These are phyloP conservation scores for Delphinella strobiligena DNA, from an alignment of 2,329 filamentous ascomycete genomes.

Conservation along the genomic window DNA sequence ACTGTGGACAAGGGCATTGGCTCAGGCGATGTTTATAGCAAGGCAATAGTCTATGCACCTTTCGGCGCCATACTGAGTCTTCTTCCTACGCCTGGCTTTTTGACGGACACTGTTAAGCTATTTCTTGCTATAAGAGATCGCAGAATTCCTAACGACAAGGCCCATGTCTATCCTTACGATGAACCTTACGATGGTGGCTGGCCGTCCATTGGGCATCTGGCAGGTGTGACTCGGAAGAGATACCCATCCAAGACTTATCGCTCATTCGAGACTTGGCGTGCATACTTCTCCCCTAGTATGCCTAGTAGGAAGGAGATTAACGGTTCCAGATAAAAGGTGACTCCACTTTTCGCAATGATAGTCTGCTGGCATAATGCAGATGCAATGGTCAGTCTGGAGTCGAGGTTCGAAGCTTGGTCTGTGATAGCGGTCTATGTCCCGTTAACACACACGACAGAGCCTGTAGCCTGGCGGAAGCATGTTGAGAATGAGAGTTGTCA, in stretches of 20 bases:
- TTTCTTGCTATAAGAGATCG: conserved; percentile 21
- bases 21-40: conserved; percentile 21
- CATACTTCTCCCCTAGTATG: too few species aligned
- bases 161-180: conserved; percentile 18
- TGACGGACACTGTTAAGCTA: conserved; percentile 15
- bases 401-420: too few species aligned
- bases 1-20: conserved; percentile 11
- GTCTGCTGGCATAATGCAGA: too few species aligned
- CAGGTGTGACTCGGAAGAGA: conserved; percentile 10
- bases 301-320: too few species aligned
- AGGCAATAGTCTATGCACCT: conserved; percentile 18
- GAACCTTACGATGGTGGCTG: conserved; percentile 3
- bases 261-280: conserved; percentile 11
- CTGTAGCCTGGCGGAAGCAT: too few species aligned
- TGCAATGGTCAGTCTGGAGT: too few species aligned
- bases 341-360: too few species aligned
- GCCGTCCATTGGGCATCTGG: conserved; percentile 13
- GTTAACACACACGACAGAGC: too few species aligned
- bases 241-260: conserved; percentile 22
- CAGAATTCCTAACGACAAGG: conserved; percentile 18
- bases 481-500: too few species aligned
- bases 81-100: conserved; percentile 5
- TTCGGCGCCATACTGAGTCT: conserved; percentile 15
- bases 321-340: too few species aligned
- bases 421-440: too few species aligned